Evolutionary conservation across 768 basidiomycete genomes (phyloP), one percentile per base, ranked within the genome.

Genomic region (Pleurotus pulmonarius): DNA sequence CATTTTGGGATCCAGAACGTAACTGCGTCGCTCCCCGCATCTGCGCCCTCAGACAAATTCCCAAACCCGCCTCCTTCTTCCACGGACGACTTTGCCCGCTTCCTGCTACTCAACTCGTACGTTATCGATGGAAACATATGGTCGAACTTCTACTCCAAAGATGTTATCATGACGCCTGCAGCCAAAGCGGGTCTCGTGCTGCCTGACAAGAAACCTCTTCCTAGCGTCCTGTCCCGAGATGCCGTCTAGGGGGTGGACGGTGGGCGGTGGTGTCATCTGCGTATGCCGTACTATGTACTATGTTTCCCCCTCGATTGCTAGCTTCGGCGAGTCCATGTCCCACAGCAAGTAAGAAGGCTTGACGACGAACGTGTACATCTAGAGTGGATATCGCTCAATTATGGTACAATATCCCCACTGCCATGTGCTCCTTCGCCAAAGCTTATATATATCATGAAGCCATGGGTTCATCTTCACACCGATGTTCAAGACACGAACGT

Each of bases 131-230:
- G 71, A 2, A 72, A 69, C 37, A 49, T 78, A 25, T 78, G 74
- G 78, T 59, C 61, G 11, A 73, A 78, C 39, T 77, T 75, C 62
- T 79, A 79, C 58, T 68, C 71, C 5, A 73, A 72, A 56, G 75
- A 75, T 0, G 65, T 71, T 15, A 70, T 79, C 64, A 78, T 79
- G 77, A 71, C 68, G 51, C 64, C 64, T 3, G 63, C 67, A 47
- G 78, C 76, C 2, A 75, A 71, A 59, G 61, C 38, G 6, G 66
- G 61, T 13, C 76, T 79, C 77, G 75, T 77, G 3, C 61, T 79
- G 0, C 78, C 79, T 3, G 76, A 79, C 59, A 77, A 67, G 63
- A 76, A 74, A 57, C 69, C 70, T 0, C 58, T 79, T 20, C 75
- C 77, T 0, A 78, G 70, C 59, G 62, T 79, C 9, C 65, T 74